Evolutionary conservation across 768 basidiomycete species (phyloP).

Genomic region (Pholiota microspora): DNA sequence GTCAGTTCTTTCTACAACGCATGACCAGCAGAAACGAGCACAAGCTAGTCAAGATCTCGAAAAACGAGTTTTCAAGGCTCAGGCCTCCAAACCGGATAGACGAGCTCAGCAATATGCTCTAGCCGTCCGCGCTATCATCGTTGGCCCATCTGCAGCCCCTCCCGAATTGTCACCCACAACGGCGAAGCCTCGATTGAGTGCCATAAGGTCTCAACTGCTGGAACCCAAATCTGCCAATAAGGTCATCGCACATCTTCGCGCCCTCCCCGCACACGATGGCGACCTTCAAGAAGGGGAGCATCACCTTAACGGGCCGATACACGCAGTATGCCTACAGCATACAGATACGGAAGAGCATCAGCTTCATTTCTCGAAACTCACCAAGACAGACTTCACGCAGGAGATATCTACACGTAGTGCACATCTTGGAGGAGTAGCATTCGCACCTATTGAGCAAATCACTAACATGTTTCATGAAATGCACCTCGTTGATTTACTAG

Average conservation of each 20-base stretch:
- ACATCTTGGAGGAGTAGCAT: conserved; percentile 37
- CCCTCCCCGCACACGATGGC: conserved; percentile 49
- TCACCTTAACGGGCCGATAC: conserved; percentile 50
- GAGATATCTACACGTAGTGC: conserved; percentile 9
- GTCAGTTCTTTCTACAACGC: conserved; percentile 29
- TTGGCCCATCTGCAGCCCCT: conserved; percentile 45
- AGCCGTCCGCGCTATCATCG: conserved; percentile 64
- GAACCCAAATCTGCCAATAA: conserved; percentile 66
- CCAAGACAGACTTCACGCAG: neutral
- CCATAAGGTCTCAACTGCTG: conserved; percentile 66
- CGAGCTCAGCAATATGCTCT: conserved; percentile 64
- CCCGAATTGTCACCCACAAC: conserved; percentile 38
- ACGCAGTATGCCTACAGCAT: conserved; percentile 70
- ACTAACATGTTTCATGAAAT: conserved; percentile 54
- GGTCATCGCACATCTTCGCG: conserved; percentile 68
- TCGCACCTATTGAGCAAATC: conserved; percentile 50
- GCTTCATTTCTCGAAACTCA: conserved; percentile 55
- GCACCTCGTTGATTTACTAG: conserved; percentile 59
- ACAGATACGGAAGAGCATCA: conserved; percentile 62
- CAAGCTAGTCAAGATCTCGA: conserved; percentile 20
- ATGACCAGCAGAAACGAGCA: conserved; percentile 40
- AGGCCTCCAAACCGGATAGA: conserved; percentile 46
- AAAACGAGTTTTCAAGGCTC: conserved; percentile 11
- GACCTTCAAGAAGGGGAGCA: conserved; percentile 11
- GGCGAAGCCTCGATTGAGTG: conserved; percentile 53